Evolutionary conservation across 305 asterid genomes (phyloP).

Genomic region (Stenogyne calaminthoides): DNA sequence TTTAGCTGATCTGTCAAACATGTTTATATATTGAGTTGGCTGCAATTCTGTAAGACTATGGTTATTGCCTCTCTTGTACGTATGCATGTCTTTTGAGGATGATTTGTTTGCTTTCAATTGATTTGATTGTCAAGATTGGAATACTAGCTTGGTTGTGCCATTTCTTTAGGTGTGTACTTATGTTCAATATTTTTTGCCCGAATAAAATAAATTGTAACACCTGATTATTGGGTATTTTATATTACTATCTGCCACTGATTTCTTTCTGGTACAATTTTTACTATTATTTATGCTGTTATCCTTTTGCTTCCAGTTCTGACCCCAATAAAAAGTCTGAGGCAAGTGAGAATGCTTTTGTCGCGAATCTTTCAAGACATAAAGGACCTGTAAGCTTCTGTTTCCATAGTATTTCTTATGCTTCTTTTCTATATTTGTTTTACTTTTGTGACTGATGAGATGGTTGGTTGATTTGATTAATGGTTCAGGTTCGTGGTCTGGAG

Average conservation of each 20-base stretch:
- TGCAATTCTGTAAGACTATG: background rate
- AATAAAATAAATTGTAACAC: background rate
- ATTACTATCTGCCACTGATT: slow-evolving; percentile 22
- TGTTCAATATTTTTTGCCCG: background rate
- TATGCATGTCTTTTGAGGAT: slow-evolving; percentile 16
- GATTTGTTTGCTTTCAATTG: background rate
- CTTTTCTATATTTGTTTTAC: background rate
- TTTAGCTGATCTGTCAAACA: background rate
- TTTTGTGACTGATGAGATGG: slow-evolving; percentile 24
- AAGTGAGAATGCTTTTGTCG: slow-evolving; percentile 65
- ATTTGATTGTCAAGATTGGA: slow-evolving; percentile 14
- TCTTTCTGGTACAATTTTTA: slow-evolving; percentile 4
- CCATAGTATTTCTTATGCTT: slow-evolving; percentile 9
- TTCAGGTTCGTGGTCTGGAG: slow-evolving; percentile 89
- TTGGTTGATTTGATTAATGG: slow-evolving; percentile 21
- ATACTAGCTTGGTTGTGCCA: slow-evolving; percentile 19
- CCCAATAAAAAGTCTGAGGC: slow-evolving; percentile 55
- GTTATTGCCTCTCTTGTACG: background rate
- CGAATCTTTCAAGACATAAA: slow-evolving; percentile 71
- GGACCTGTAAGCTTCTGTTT: slow-evolving; percentile 77
- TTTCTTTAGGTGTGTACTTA: slow-evolving; percentile 1
- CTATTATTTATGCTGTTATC: slow-evolving; percentile 22
- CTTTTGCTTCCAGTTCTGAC: slow-evolving; percentile 48
- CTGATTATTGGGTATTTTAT: slow-evolving; percentile 8
- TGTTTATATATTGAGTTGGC: background rate